Conservation (phyloP, 495 filamentous ascomycete genomes). For the Podospora australis region DNA sequence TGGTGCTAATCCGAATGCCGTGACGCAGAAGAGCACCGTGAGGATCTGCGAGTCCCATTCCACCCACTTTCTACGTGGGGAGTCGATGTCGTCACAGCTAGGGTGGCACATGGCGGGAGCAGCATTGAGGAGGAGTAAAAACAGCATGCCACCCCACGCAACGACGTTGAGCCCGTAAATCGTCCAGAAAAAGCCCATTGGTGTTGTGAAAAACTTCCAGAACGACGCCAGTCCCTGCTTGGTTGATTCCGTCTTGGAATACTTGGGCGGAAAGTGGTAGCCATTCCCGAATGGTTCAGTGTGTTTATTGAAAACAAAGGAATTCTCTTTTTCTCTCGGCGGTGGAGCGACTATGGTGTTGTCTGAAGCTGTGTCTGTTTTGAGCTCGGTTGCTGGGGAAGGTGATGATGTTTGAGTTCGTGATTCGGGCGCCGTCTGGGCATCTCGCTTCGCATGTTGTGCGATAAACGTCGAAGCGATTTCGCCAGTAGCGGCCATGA, state of each 20-base stretch:
- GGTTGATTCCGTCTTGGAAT: constrained; percentile 54
- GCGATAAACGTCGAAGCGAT: constrained; percentile 21
- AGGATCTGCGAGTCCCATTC: constrained; percentile 81
- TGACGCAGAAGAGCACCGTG: constrained; percentile 80
- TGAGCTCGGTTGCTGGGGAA: too few species aligned
- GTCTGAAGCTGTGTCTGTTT: too few species aligned
- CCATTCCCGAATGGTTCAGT: constrained; percentile 45
- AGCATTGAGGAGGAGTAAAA: constrained; percentile 72
- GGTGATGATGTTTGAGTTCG: too few species aligned
- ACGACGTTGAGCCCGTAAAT: constrained; percentile 76
- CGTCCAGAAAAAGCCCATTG: constrained; percentile 64
- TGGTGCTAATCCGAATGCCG: constrained; percentile 74
- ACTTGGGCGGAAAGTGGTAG: constrained; percentile 65
- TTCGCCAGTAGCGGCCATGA: constrained; percentile 48
- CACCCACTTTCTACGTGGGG: constrained; percentile 70
- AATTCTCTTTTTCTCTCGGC: background rate
- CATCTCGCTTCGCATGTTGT: background rate
- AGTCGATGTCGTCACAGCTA: constrained; percentile 65
- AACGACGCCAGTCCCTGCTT: constrained; percentile 50
- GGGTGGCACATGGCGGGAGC: constrained; percentile 73
- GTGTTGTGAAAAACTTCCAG: constrained; percentile 51
- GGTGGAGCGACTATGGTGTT: background rate
- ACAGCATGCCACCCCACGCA: constrained; percentile 88
- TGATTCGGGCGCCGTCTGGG: background rate
- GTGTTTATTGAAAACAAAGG: background rate